A percentile compares a stretch with the other conserved stretches of the same genome.
phyloP scores from a whole-genome alignment of 305 asterid species.

The Solanum hybrid region DNA sequence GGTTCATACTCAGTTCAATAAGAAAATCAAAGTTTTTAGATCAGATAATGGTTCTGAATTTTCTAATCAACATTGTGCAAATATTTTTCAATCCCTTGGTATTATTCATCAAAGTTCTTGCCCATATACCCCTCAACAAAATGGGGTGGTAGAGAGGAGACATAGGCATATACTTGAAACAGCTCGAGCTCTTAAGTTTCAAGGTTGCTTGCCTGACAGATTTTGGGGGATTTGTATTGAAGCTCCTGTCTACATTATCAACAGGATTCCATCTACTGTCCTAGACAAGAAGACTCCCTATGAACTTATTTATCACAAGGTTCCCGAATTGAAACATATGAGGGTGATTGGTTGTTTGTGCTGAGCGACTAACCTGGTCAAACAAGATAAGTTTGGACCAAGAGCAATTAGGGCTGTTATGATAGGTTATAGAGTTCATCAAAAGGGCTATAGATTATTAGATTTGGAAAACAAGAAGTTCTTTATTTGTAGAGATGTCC shows the following conservation, averaged over 20 bases:
- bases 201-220: too few relatives aligned
- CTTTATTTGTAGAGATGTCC: not conserved
- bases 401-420: not conserved
- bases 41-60: not conserved
- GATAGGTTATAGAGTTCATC: not conserved
- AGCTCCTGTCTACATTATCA: not conserved
- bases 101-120: too few relatives aligned
- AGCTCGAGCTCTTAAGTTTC: too few relatives aligned
- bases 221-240: too few relatives aligned
- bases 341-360: not conserved
- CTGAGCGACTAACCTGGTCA: not conserved
- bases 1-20: too few relatives aligned
- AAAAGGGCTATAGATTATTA: too few relatives aligned
- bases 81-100: too few relatives aligned
- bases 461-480: not conserved
- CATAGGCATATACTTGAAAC: too few relatives aligned
- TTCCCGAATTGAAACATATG: too few relatives aligned
- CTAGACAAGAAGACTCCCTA: not conserved
- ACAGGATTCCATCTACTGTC: not conserved
- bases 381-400: too few relatives aligned
- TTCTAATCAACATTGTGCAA: not conserved
- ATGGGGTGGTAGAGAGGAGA: too few relatives aligned
- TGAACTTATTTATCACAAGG: not conserved
- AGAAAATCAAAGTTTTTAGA: not conserved
- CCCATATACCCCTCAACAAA: too few relatives aligned